Conservation (phyloP, 495 filamentous ascomycete species). For the Lepraria neglecta region DNA sequence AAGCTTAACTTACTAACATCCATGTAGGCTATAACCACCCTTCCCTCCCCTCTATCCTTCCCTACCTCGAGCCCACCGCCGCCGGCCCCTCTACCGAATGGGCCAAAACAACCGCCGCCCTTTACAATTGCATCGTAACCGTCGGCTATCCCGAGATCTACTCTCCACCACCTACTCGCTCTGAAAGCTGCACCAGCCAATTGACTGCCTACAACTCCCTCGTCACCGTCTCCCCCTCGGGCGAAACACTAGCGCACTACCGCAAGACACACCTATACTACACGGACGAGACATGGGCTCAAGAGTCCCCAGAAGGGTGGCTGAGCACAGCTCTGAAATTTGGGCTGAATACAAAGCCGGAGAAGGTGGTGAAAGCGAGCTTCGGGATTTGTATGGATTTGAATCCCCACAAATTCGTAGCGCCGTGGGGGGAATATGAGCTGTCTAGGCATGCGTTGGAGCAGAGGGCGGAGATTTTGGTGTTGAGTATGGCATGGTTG, state of each 20-base stretch:
- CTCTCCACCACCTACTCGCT: slow-evolving; percentile 32
- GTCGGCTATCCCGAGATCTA: slow-evolving; percentile 83
- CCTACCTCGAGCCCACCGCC: slow-evolving; percentile 72
- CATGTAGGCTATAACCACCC: slow-evolving; percentile 77
- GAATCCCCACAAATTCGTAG: slow-evolving; percentile 68
- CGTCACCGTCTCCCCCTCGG: slow-evolving; percentile 66
- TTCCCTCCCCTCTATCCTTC: slow-evolving; percentile 66
- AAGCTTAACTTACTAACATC: slow-evolving; percentile 45
- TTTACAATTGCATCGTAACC: slow-evolving; percentile 70
- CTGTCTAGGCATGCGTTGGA: slow-evolving; percentile 75
- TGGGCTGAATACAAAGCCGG: slow-evolving; percentile 2
- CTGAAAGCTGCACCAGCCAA: neutral
- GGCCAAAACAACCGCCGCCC: slow-evolving; percentile 67
- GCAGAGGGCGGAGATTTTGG: slow-evolving; percentile 59
- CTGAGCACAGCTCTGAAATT: slow-evolving; percentile 27
- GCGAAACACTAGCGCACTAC: slow-evolving; percentile 72
- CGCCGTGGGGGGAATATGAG: slow-evolving; percentile 73
- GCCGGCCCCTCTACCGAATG: slow-evolving; percentile 70
- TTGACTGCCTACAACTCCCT: slow-evolving; percentile 71
- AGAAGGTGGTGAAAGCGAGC: slow-evolving; percentile 45
- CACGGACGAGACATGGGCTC: slow-evolving; percentile 87
- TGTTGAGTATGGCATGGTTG: slow-evolving; percentile 87
- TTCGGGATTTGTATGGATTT: slow-evolving; percentile 83
- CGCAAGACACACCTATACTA: slow-evolving; percentile 86
- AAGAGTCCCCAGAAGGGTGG: slow-evolving; percentile 61